Evolutionary conservation across 805 yeast species (phyloP).

Genomic region (Wickerhamiella dianesei): DNA sequence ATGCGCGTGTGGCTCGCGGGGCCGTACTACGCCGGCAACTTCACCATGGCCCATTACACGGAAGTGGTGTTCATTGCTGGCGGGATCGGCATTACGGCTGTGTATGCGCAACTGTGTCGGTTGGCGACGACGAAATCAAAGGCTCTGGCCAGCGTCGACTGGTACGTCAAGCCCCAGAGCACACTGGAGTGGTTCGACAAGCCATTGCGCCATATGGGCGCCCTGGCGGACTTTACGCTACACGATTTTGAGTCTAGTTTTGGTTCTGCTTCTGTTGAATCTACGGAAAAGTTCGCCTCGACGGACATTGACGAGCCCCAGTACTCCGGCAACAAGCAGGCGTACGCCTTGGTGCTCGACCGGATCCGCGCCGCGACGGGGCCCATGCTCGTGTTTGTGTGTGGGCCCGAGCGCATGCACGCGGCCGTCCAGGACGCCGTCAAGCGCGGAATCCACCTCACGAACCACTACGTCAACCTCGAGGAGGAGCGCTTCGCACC

Average conservation of each 20-base stretch:
- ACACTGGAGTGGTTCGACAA: slow-evolving; percentile 38
- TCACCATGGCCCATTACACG: slow-evolving; percentile 38
- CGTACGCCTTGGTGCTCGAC: slow-evolving; percentile 23
- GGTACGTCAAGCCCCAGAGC: slow-evolving; percentile 46
- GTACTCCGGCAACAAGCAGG: not conserved
- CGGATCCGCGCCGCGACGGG: slow-evolving; percentile 29
- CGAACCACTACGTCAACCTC: slow-evolving; percentile 43
- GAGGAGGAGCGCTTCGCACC: slow-evolving; percentile 61
- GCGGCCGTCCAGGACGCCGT: slow-evolving; percentile 42
- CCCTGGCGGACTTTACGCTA: not conserved
- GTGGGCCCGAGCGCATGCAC: slow-evolving; percentile 51
- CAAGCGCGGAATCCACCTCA: slow-evolving; percentile 28
- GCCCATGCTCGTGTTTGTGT: slow-evolving; percentile 39
- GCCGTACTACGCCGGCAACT: slow-evolving; percentile 44
- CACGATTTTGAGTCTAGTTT: not conserved
- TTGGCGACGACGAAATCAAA: not conserved
- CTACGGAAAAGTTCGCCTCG: not conserved
- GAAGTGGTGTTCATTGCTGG: slow-evolving; percentile 52
- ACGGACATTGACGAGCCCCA: not conserved
- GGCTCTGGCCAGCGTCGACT: slow-evolving; percentile 32
- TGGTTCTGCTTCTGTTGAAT: not conserved
- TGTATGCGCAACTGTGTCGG: slow-evolving; percentile 12
- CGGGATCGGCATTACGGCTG: slow-evolving; percentile 57
- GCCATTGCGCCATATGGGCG: slow-evolving; percentile 28
- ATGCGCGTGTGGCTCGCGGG: slow-evolving; percentile 38